These are phyloP conservation scores for Apiotrichum veenhuisii DNA, from an alignment of 1,284 basidiomycete species.

Conservation along the genomic window DNA sequence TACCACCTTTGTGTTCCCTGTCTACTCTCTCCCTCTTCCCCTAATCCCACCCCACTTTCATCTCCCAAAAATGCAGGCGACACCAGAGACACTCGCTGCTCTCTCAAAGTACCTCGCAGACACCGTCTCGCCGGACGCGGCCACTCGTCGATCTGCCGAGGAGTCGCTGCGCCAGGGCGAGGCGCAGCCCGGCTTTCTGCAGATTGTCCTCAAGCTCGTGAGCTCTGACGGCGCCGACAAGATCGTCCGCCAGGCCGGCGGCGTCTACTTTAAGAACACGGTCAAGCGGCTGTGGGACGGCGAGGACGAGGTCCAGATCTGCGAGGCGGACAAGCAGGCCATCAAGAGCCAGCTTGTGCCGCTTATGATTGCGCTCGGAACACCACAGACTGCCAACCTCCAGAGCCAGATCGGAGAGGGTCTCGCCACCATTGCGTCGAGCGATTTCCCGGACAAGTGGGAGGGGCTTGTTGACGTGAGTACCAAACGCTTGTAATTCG, in stretches of 20 bases:
- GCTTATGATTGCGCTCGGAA: conserved; percentile 55
- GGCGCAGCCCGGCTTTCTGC: conserved; percentile 71
- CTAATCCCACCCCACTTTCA: not conserved
- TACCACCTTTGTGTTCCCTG: not conserved
- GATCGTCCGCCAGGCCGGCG: conserved; percentile 70
- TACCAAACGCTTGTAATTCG: conserved; percentile 11
- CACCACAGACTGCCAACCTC: conserved; percentile 44
- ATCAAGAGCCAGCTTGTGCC: conserved; percentile 56
- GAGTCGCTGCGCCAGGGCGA: conserved; percentile 65
- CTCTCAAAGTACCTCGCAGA: conserved; percentile 43
- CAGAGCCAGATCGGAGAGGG: conserved; percentile 81
- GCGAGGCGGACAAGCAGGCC: conserved; percentile 48
- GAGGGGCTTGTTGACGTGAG: conserved; percentile 76
- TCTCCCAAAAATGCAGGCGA: conserved; percentile 38
- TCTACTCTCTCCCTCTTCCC: not conserved
- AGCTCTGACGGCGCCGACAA: conserved; percentile 56
- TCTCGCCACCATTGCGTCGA: conserved; percentile 76
- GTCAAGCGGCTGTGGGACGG: conserved; percentile 75
- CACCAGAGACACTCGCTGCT: conserved; percentile 36
- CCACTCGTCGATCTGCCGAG: conserved; percentile 74
- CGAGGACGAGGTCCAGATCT: conserved; percentile 53
- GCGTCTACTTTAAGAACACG: conserved; percentile 84
- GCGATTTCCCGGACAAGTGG: conserved; percentile 85
- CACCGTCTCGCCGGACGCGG: conserved; percentile 63
- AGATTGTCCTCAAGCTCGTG: conserved; percentile 65